Evolutionary conservation across 352 stramenopile species (phyloP).

Genomic region (Pythium rishiriense): DNA sequence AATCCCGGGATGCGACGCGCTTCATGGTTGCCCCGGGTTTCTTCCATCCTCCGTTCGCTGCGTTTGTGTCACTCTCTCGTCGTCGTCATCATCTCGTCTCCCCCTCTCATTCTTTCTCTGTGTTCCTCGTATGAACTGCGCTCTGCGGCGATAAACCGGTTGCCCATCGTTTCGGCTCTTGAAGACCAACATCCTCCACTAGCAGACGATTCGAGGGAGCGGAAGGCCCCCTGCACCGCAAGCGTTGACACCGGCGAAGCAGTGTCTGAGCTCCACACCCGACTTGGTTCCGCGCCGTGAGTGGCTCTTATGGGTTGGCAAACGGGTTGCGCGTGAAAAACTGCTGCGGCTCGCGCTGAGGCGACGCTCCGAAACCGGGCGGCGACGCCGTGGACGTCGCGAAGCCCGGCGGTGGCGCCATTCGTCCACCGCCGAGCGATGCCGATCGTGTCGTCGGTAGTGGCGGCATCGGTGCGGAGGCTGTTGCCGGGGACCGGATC

Average conservation of each 20-base stretch:
- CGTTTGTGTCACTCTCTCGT: not conserved
- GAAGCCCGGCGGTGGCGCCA: slow-evolving; percentile 38
- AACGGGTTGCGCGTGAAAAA: slow-evolving; percentile 64
- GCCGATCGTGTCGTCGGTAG: slow-evolving; percentile 20
- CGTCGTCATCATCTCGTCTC: not conserved
- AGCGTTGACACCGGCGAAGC: too few species aligned
- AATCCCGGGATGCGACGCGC: too few species aligned
- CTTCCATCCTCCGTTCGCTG: too few species aligned
- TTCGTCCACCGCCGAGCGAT: slow-evolving; percentile 30
- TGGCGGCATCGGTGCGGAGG: not conserved
- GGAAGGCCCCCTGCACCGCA: not conserved
- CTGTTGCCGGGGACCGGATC: slow-evolving; percentile 18
- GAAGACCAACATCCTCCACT: not conserved
- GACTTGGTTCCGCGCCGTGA: too few species aligned
- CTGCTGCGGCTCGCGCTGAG: slow-evolving; percentile 15
- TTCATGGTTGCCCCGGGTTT: too few species aligned
- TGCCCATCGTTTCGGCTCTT: not conserved
- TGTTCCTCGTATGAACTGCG: not conserved
- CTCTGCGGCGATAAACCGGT: not conserved
- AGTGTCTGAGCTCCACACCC: too few species aligned
- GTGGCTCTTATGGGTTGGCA: slow-evolving; percentile 48
- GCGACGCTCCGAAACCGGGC: slow-evolving; percentile 30
- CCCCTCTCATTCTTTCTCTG: not conserved
- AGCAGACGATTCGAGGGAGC: not conserved
- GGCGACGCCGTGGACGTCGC: not conserved